Percentiles rank a stretch among this genome's conserved stretches.
Conservation (phyloP, 2,329 filamentous ascomycete species). For the Pyrenochaeta sp. region DNA sequence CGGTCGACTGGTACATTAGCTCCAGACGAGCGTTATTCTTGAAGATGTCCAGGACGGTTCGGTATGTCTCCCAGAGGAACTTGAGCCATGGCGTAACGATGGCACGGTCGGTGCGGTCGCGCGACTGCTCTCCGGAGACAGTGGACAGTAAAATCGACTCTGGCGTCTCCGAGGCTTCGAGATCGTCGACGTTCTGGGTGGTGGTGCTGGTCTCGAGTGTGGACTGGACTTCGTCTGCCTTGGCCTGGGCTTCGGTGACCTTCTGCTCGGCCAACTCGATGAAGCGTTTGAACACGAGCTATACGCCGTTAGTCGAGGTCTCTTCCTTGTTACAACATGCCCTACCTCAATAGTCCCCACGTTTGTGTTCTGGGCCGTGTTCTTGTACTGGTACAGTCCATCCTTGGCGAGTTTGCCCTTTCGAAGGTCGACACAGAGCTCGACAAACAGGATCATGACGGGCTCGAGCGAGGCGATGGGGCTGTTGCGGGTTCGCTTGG, state of each 20-base stretch:
- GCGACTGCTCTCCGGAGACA: constrained; percentile 96
- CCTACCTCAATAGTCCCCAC: constrained; percentile 93
- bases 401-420: constrained; percentile 99
- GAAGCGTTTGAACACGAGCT: constrained; percentile 92
- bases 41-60: constrained; percentile 96
- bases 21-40: constrained; percentile 98
- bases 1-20: constrained; percentile 97
- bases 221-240: constrained; percentile 94
- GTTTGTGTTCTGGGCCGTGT: constrained; percentile 98
- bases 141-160: constrained; percentile 98
- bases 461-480: constrained; percentile 96
- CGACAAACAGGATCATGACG: constrained; percentile 97
- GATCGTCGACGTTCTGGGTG: constrained; percentile 84
- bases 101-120: constrained; percentile 95
- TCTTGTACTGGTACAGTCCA: constrained; percentile 99
- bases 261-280: constrained; percentile 97
- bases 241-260: constrained; percentile 93
- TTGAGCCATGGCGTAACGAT: constrained; percentile 99
- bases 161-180: constrained; percentile 96
- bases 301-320: constrained; percentile 19
- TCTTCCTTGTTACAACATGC: neutral
- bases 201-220: constrained; percentile 79
- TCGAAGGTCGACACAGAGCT: constrained; percentile 94
- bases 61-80: constrained; percentile 99
- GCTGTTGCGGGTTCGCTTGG: constrained; percentile 96